Conservation (phyloP, 176 grass and related monocot genomes). For the Bolboschoenus planiculmis region DNA sequence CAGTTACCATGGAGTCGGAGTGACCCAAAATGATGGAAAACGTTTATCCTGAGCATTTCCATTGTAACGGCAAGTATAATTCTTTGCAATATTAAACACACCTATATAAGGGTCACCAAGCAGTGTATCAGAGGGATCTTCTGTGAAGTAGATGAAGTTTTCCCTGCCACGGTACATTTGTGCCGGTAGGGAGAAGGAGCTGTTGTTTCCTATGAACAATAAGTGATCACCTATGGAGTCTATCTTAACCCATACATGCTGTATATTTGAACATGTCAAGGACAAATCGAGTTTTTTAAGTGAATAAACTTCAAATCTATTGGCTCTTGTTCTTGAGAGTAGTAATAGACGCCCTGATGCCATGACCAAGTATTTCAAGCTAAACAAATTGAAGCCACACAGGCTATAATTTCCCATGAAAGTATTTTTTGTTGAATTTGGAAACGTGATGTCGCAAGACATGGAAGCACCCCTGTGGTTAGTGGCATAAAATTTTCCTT, state of each 20-base stretch:
- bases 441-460: background rate
- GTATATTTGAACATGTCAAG: background rate
- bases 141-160: background rate
- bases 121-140: background rate
- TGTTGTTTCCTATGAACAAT: background rate
- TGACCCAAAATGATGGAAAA: background rate
- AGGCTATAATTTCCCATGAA: background rate
- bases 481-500: conserved; percentile 3
- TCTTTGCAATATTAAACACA: background rate
- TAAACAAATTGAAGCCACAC: fast-evolving
- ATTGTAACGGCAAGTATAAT: background rate
- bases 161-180: background rate
- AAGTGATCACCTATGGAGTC: background rate
- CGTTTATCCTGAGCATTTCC: background rate
- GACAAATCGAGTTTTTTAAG: background rate
- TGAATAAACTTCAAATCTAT: background rate
- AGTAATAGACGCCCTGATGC: background rate
- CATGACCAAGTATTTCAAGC: background rate
- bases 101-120: background rate
- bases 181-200: background rate
- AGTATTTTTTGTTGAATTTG: background rate
- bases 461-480: background rate
- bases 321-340: background rate
- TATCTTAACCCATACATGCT: background rate
- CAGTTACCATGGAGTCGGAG: background rate